These are phyloP conservation scores for Xanthoconium separans DNA, from an alignment of 1,284 basidiomycete species.

Conservation along the genomic window DNA sequence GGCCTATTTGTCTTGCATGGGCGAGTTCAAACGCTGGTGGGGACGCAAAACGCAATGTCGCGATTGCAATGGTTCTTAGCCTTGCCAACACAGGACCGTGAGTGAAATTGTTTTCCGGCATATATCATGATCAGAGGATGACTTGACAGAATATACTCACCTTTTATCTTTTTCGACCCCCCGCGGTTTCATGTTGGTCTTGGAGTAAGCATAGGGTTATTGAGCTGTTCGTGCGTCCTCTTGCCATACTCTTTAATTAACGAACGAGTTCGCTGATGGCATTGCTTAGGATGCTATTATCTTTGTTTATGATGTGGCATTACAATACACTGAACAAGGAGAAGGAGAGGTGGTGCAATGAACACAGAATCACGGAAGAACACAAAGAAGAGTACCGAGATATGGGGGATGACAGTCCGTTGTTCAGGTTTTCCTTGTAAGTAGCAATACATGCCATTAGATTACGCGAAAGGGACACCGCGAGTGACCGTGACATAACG, in stretches of 20 bases:
- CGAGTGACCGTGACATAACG: constrained; percentile 31
- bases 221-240: neutral
- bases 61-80: constrained; percentile 54
- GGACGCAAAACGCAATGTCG: constrained; percentile 48
- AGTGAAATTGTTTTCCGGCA: neutral
- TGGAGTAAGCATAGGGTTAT: constrained; percentile 37
- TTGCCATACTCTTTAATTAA: no score
- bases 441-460: no score
- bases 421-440: no score
- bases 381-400: no score
- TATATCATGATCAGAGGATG: neutral
- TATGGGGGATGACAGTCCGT: no score
- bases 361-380: no score
- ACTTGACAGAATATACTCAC: constrained; percentile 39
- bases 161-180: constrained; percentile 44
- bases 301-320: no score
- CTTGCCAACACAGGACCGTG: constrained; percentile 55
- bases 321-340: no score
- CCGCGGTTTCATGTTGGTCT: constrained; percentile 49
- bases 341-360: no score
- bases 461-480: no score
- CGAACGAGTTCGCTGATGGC: no score
- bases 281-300: no score
- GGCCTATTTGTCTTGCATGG: constrained; percentile 54
- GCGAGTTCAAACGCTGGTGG: constrained; percentile 55